Conservation (phyloP, 257 asterid species). For the Solanum phureja region DNA sequence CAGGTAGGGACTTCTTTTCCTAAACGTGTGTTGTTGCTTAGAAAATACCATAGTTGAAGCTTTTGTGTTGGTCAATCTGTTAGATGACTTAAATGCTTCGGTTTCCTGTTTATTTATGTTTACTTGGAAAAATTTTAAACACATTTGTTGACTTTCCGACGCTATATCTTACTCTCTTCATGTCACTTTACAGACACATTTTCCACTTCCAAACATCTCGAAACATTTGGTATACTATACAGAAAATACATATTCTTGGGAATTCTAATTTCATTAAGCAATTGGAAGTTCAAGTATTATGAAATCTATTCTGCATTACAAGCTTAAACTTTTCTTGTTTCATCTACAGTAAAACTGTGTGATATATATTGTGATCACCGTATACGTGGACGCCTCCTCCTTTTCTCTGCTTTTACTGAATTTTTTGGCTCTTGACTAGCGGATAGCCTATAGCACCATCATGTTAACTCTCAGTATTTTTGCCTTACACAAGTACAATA, state of each 20-base stretch:
- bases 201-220: not conserved
- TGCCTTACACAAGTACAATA: not conserved
- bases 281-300: not conserved
- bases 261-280: not conserved
- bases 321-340: not conserved
- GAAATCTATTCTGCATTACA: not conserved
- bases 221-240: not conserved
- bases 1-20: constrained; percentile 11
- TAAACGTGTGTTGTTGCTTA: not conserved
- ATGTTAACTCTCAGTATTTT: not conserved
- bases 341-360: not conserved
- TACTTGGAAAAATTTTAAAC: not conserved
- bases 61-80: not conserved
- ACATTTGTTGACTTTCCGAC: not conserved
- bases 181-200: not conserved
- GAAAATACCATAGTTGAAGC: not conserved
- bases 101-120: not conserved
- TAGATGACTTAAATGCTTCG: not conserved
- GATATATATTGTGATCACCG: not conserved
- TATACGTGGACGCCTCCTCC: not conserved
- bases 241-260: not conserved
- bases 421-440: not conserved
- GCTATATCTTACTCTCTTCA: not conserved
- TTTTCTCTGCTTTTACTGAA: too few relatives aligned
- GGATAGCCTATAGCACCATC: fast-evolving